Base-by-base conservation (phyloP, 164 flowering plant genomes). In the Tetrastigma voinierianum region DNA sequence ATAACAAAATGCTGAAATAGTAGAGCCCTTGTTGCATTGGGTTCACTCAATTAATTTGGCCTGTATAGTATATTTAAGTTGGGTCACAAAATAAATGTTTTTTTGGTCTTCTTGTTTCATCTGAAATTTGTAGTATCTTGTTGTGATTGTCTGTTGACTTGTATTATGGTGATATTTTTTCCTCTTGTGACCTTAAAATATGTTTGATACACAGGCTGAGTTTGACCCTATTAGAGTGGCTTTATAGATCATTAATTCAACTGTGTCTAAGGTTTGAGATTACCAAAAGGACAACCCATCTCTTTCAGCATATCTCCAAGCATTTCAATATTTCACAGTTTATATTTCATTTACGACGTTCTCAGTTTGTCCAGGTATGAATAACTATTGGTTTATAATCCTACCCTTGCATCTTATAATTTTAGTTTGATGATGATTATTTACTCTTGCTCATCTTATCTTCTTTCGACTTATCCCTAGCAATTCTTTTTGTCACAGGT, bases 171-270 rank as follows among this genome's bases (percentile, higher is more conserved):
- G 25, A 43, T 51, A 58, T 12, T 44, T 25, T 24, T 53, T 46
- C 57, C 23, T 16, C 51, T n/a, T 13, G 9, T 61, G 53, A 58
- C 62, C 55, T 18, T n/a, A 43, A 49, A 17, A 52, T 62, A 20
- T 52, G 60, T 23, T 70, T 78, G 52, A n/a, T 57, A 11, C 78
- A 75, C 87, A 95, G 98, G 91, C 91, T 71, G 98, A 92, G 56
- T 95, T 95, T 81, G 97, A 92, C 66, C 97, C 97, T 15, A 84
- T 89, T 61, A 88, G 97, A 74, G n/a, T 95, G 98, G 98, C 78
- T 92, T 69, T 97, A 95, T 79, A 89, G 85, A 75, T 82, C 97
- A 46, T 80, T 95, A 76, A 92, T 95, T 76, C 87, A 82, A 53
- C 52, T 95, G 57, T 95, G 98, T 76, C 79, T 97, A 14, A 80